A percentile compares a stretch with the other conserved stretches of the same genome.
These are phyloP conservation scores for Botrytis byssoidea DNA, from an alignment of 2,329 filamentous ascomycete species.

Conservation along the genomic window DNA sequence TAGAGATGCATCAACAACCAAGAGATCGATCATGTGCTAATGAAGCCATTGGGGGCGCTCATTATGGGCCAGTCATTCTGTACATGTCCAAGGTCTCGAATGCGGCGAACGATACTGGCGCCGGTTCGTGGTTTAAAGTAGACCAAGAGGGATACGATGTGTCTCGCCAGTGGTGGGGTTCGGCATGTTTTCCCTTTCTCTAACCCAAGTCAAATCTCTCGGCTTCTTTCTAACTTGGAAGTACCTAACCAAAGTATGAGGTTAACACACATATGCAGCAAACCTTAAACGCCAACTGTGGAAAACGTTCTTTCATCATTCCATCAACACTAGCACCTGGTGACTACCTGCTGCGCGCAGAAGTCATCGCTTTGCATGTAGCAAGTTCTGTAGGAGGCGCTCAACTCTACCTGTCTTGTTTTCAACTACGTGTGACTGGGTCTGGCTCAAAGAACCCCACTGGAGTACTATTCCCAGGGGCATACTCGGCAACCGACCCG, in stretches of 20 bases:
- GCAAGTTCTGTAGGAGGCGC: slow-evolving; percentile 43
- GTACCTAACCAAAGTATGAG: background rate
- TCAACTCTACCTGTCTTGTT: slow-evolving; percentile 43
- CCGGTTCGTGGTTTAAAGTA: slow-evolving; percentile 23
- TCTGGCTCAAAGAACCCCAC: slow-evolving; percentile 5
- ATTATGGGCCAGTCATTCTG: slow-evolving; percentile 54
- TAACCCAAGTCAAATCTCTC: background rate
- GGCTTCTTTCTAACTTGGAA: background rate
- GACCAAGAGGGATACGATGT: slow-evolving; percentile 32
- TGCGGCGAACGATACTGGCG: slow-evolving; percentile 46
- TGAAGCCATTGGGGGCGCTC: slow-evolving; percentile 54
- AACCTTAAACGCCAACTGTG: slow-evolving; percentile 41
- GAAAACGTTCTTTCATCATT: slow-evolving; percentile 50
- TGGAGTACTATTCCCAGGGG: slow-evolving; percentile 9
- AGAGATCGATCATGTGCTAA: slow-evolving; percentile 47
- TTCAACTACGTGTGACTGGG: slow-evolving; percentile 15
- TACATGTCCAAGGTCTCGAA: slow-evolving; percentile 52
- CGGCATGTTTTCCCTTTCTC: slow-evolving; percentile 21
- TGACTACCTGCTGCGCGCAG: slow-evolving; percentile 55
- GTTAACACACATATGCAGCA: slow-evolving; percentile 19
- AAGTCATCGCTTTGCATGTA: slow-evolving; percentile 54
- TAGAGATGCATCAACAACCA: slow-evolving; percentile 58
- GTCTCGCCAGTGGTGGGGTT: slow-evolving; percentile 27
- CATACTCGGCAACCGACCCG: slow-evolving; percentile 40
- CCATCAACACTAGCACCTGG: slow-evolving; percentile 52